Evolutionary conservation across 2,329 filamentous ascomycete species (phyloP).

Genomic region (Paecilomyces formosus): DNA sequence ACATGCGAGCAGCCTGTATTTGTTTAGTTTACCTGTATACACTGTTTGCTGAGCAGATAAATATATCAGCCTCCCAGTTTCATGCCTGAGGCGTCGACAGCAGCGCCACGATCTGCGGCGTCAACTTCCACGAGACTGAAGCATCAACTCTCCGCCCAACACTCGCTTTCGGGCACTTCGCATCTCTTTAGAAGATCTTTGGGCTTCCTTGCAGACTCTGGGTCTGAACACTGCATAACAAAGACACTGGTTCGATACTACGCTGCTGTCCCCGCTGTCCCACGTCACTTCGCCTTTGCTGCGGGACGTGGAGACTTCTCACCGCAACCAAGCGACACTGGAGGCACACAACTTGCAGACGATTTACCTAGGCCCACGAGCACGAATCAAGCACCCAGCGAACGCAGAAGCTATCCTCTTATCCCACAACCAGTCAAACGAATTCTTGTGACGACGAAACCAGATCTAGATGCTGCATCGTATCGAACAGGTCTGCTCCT

Average conservation of each 20-base stretch:
- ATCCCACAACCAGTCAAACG: not conserved
- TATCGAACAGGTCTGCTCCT: not conserved
- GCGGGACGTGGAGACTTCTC: not conserved
- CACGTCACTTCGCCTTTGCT: not conserved
- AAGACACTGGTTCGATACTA: not conserved
- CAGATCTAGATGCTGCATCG: not conserved
- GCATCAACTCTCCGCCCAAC: not conserved
- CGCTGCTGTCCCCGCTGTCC: not conserved
- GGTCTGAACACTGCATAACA: not conserved
- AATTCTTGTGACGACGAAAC: not conserved
- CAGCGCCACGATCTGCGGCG: no score
- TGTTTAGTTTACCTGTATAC: not conserved
- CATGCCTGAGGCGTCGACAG: not conserved
- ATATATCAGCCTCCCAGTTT: not conserved
- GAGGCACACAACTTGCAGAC: not conserved
- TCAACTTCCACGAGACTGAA: not conserved
- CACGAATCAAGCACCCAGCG: not conserved
- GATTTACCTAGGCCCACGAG: not conserved
- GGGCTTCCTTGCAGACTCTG: not conserved
- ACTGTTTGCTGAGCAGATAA: not conserved
- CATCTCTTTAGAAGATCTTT: not conserved
- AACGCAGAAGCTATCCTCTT: not conserved
- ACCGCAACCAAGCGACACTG: not conserved
- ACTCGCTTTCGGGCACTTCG: not conserved
- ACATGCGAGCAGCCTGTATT: not conserved